Evolutionary conservation across 1,139 yeast species (phyloP), one percentile per base, ranked within the genome.

Genomic region (Saccharomyces hybrid): DNA sequence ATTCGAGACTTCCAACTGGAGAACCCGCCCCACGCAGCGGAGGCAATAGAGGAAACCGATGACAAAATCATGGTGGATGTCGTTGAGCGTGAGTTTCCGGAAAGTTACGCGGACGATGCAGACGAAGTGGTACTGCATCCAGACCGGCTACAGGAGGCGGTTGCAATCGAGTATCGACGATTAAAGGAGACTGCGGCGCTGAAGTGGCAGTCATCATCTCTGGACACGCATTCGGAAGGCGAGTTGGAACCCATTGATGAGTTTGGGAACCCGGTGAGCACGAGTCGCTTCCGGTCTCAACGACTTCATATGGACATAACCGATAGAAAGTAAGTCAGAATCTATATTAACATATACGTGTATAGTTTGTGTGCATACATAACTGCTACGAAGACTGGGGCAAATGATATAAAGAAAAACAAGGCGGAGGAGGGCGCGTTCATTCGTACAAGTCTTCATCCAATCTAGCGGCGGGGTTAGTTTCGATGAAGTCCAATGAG

Each of bases 381-480:
- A 31, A 32, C n/a, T 16, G 9, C 16, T 8, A 31, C 26, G 6
- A 31, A 14, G 8, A 13, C 25, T 2, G 42, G n/a, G 28, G 13
- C 25, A n/a, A 20, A 23, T 14, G 20, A 48, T 25, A 20, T 13
- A 34, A 8, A 46, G n/a, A 44, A 27, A 6, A 32, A 25, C 14
- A 27, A 27, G 42, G n/a, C 27, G 13, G 7, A 16, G 9, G n/a
- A n/a, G 14, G 42, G 20, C 20, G 52, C 14, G 8, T 20, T 28
- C 9, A 28, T 23, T 68, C 70, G 57, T 79, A 70, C 57, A 81
- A 72, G 57, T 80, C 82, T 73, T 84, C 88, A 63, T 93, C 99
- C 69, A 95, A 80, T 77, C 99, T 86, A 57, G 97, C 98, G 59
- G 99, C 99, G 48, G 99, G 97, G 71, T 93, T 95, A 57, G 83